Evolutionary conservation across 192 early-diverging fungal genomes (phyloP), one percentile per base, ranked within the genome.

Genomic region (Entomortierella beljakovae): DNA sequence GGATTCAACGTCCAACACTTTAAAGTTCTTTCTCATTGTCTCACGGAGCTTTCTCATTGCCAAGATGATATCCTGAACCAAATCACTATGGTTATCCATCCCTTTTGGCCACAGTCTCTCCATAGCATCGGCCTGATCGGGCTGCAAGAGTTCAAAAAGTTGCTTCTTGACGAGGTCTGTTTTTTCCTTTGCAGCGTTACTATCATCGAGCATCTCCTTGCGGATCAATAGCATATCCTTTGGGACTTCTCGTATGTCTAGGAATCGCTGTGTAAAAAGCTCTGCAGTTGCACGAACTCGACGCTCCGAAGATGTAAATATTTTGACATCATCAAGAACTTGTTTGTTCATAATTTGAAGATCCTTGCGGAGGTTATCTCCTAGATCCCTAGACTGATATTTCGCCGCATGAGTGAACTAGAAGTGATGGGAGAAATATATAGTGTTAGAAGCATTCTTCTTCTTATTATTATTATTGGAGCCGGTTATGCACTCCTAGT

Each of bases 191-290:
- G 96, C 97, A 2, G 91, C 94, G 62, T 97, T 93, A 68, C 91
- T 93, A 70, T 98, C 97, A 76, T 99, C 97, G 26, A 99, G 81
- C 91, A 98, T 93, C 40, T 96, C 95, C 61, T 96, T 91, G 76
- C 91, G 92, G 34, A 95, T 91, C 9, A 82, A 70, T 18, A 97
- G 85, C 58, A 89, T 80, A 31, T 88, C 84, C 28, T 88, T 80
- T 2, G 90, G 86, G 6, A 94, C 70, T 18, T 88, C 82, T 1
- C 80, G 63, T 1, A 84, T 81, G 43, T 88, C 86, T 52, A 97
- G 71, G 63, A 95, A 93, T 2, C 84, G 83, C 22, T 84, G 71
- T 0, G 89, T 82, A 63, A 94, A 94, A 18, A 91, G 79, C 49
- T 95, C 92, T 18, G 87, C 87, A 80, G 97, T 99, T 8, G 93